Evolutionary conservation across 2,329 filamentous ascomycete genomes (phyloP), one percentile per base, ranked within the genome.

Genomic region (Talaromyces sp.): DNA sequence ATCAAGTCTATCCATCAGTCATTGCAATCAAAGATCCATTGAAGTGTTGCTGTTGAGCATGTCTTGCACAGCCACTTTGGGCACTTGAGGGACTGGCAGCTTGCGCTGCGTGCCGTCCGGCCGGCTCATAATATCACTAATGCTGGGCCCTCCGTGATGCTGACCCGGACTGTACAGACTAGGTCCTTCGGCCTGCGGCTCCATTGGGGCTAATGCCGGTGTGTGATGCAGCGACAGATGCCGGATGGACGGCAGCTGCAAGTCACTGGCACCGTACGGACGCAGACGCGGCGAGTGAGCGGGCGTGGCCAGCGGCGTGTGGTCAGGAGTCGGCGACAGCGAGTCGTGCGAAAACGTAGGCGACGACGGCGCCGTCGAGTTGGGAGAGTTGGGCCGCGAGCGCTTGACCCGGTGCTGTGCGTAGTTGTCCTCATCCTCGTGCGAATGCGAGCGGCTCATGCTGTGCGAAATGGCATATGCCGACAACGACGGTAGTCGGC

Each of bases 271-370:
- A 59, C 83, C 85, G 70, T 90, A 89, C 3, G 93, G 91, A 63
- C 93, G 85, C 67, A 99, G 82, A 50, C 95, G 90, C 56, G 95
- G 95, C 19, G 93, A 97, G 76, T 98, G 95, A 50, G 93, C 93
- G 4, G 93, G 93, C 5, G 93, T 99, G 29, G 93, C 93, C 59
- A 98, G 86, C n/a, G 93, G 93, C n/a, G 95, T 98, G 80, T 97
- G 93, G 71, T 98, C 93, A 11, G 93, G 95, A 1, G 93, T 99
- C 4, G 93, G 95, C 10, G 93, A 98, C 53, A 93, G 84, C 11
- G 93, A 97, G 76, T 96, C 92, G 77, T 97, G 92, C 2, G 93
- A 97, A 75, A 97, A 96, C 3, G 93, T 97, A 27, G 93, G 93
- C 32, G 93, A 98, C 27, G 93, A 96, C 21, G 95, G 95, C 54